A percentile compares a stretch with the other conserved stretches of the same genome.
These are phyloP conservation scores for Porcisia hertigi DNA, from an alignment of 208 protist genomes.

Conservation along the genomic window DNA sequence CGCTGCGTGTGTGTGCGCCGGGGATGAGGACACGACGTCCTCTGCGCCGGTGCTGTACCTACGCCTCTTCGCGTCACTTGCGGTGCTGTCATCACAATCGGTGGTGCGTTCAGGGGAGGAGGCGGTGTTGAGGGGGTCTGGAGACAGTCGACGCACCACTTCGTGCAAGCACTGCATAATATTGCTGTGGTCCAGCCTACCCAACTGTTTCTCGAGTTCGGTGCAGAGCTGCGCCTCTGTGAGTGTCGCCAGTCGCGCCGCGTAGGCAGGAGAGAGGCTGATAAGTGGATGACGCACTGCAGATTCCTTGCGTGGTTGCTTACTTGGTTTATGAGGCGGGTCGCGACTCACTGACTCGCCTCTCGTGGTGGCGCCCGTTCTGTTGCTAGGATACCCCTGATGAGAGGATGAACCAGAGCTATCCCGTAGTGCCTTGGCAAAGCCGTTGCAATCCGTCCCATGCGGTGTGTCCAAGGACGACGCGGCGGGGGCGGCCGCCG, in stretches of 20 bases:
- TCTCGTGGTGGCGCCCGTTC: neutral
- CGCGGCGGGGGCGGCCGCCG: neutral
- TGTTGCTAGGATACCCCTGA: neutral
- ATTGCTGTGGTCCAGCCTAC: slow-evolving; percentile 32
- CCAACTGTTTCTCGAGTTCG: slow-evolving; percentile 33
- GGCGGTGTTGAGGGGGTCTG: neutral
- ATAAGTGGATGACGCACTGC: neutral
- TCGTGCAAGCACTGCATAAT: slow-evolving; percentile 64
- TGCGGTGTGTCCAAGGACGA: neutral
- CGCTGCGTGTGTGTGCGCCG: too few species aligned
- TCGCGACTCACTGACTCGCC: neutral
- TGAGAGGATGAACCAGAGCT: neutral
- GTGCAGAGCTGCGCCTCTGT: slow-evolving; percentile 27
- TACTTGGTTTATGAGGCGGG: neutral
- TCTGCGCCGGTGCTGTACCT: neutral
- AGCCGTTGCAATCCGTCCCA: neutral
- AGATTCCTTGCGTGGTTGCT: neutral
- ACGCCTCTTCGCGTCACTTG: neutral
- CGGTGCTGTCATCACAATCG: neutral
- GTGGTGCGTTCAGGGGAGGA: neutral
- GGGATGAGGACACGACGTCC: too few species aligned
- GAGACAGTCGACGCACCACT: slow-evolving; percentile 17
- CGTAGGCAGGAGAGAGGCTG: slow-evolving; percentile 35
- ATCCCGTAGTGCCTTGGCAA: neutral
- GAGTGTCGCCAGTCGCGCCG: slow-evolving; percentile 24